Base-by-base conservation (phyloP, 2,329 filamentous ascomycete species). In the Monosporascus ibericus region DNA sequence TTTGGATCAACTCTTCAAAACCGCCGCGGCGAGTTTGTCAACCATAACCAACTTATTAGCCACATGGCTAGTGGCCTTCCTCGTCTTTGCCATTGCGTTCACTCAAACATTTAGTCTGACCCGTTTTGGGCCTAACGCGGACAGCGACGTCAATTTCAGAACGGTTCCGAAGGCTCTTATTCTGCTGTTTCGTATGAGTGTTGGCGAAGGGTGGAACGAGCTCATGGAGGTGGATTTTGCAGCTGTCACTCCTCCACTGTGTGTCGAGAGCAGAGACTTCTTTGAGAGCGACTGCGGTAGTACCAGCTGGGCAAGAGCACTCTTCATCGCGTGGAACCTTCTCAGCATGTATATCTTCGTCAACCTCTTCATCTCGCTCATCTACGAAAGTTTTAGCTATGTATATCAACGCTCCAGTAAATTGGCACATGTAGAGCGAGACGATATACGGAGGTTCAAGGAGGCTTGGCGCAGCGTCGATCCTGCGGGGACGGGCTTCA, bases 341-440 rank as follows among this genome's bases (percentile, higher is more conserved):
- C 81, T 99, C 71, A 97, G 92, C 87, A 99, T 99, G 94, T 99
- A 99, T 73, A 95, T 99, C 64, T 99, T 99, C 65, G 92, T 97
- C 66, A 96, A 92, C 65, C 75, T 99, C 66, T 99, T 99, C 70
- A 92, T 99, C 54, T 99, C 94, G 48, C 84, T 99, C 68, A 99
- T 99, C 61, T 99, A 95, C 73, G 94, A 99, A 75, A 97, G 92
- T 72, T 99, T 99, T 78, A 96, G 91, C 68, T 99, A 99, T 65
- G 94, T 99, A 58, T 99, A 97, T 68, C 95, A 99, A 73, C 84
- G 91, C 57, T 96, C 92, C 55, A 96, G 89, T 64, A 90, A 91
- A n/a, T 80, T 96, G 61, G 90, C 88, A 6, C 87, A 88, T 55
- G 87, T 99, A 62, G 95, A 90, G 63, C 82, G 94, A 58, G 91